Evolutionary conservation across 2,329 filamentous ascomycete genomes (phyloP).

Genomic region (Pyrenophora tritici-repentis): DNA sequence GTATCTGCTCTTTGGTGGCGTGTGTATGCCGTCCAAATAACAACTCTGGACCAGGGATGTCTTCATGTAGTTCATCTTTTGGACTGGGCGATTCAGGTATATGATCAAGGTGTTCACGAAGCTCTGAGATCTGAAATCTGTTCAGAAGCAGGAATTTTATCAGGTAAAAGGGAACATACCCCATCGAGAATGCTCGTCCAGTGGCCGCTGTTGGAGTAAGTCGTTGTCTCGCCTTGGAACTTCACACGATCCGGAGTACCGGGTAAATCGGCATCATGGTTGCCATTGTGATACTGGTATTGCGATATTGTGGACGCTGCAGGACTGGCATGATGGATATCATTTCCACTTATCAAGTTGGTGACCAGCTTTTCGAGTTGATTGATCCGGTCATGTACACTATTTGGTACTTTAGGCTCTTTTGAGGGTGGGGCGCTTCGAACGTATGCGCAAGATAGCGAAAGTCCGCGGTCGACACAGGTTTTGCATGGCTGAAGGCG

Average conservation of each 20-base stretch:
- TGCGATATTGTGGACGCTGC: slow-evolving; percentile 3
- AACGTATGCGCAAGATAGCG: slow-evolving; percentile 41
- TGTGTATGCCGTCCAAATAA: slow-evolving; percentile 36
- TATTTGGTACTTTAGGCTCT: slow-evolving; percentile 32
- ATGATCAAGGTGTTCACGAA: slow-evolving; percentile 39
- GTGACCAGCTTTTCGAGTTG: slow-evolving; percentile 46
- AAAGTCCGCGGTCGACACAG: slow-evolving; percentile 44
- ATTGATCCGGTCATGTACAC: slow-evolving; percentile 45
- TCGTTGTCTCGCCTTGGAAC: slow-evolving; percentile 34
- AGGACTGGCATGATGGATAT: slow-evolving; percentile 9
- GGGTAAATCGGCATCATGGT: slow-evolving; percentile 20
- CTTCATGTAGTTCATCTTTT: slow-evolving; percentile 16
- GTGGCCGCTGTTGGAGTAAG: slow-evolving; percentile 41
- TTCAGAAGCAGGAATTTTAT: slow-evolving; percentile 1
- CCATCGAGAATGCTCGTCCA: slow-evolving; percentile 47
- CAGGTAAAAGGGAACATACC: slow-evolving; percentile 20
- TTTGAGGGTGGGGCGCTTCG: slow-evolving; percentile 24
- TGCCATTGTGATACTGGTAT: slow-evolving; percentile 5
- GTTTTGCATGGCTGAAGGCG: slow-evolving; percentile 45
- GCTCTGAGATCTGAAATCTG: slow-evolving; percentile 35
- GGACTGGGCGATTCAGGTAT: slow-evolving; percentile 31
- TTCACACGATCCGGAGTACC: slow-evolving; percentile 40
- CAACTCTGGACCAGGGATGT: slow-evolving; percentile 34
- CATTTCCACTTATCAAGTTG: slow-evolving; percentile 38
- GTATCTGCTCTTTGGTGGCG: slow-evolving; percentile 35